Conservation (phyloP, 371 early-diverging fungal genomes). For the Mortierella sp. region DNA sequence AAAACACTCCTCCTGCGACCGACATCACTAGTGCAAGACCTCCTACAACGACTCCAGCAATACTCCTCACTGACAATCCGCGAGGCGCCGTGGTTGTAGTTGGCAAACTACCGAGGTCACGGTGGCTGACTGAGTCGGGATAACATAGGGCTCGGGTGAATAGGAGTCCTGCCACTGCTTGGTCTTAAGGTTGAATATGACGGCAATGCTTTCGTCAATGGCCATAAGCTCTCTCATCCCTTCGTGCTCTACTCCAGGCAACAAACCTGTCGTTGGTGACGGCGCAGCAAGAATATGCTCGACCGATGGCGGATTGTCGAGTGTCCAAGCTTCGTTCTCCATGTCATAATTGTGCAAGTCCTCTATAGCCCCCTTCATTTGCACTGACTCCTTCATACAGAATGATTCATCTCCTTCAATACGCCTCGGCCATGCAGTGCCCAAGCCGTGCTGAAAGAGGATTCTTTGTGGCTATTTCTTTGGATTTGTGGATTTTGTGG, state of each 20-base stretch:
- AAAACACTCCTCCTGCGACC: background rate
- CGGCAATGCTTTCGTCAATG: background rate
- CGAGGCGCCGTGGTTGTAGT: background rate
- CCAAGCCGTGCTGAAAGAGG: background rate
- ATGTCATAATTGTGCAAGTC: background rate
- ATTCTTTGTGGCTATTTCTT: background rate
- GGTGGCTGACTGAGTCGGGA: background rate
- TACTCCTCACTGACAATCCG: background rate
- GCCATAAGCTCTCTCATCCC: background rate
- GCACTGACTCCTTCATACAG: background rate
- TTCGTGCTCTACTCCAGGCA: background rate
- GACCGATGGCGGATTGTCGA: background rate
- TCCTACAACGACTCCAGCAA: background rate
- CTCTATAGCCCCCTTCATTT: background rate
- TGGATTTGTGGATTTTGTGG: background rate
- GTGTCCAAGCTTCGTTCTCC: background rate
- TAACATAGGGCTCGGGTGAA: background rate
- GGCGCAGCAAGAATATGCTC: background rate
- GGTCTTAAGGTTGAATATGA: slow-evolving; percentile 18
- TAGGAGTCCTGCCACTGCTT: slow-evolving; percentile 1
- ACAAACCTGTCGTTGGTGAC: slow-evolving; percentile 14
- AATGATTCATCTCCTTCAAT: background rate
- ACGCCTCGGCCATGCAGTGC: background rate
- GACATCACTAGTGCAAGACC: background rate
- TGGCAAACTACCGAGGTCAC: background rate